Evolutionary conservation across 768 basidiomycete species (phyloP), one percentile per base, ranked within the genome.

Genomic region (Antrodiella citrinella): DNA sequence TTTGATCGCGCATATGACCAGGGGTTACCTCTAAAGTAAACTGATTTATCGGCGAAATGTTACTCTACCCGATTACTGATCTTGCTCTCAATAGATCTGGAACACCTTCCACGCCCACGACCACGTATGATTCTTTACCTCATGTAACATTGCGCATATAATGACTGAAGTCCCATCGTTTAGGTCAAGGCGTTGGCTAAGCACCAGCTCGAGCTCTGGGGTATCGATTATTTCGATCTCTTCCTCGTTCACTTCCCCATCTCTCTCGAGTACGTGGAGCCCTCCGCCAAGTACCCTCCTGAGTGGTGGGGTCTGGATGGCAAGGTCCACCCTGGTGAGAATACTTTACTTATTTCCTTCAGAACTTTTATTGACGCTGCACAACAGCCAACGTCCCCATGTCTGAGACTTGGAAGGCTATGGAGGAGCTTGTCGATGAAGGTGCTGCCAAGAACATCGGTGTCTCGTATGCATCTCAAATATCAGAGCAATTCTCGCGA

Each of bases 241-340:
- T 89, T 79, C 74, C 69, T 87, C 39, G 71, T 93, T 46, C 92
- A 94, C 66, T 93, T 93, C 76, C 91, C 91, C 19, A 73, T 93
- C 55, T 69, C 91, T 23, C 72, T 95, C 55, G 62, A 81, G 65
- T 91, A 91, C 58, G 86, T 93, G 47, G 85, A 90, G 62, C 85
- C 86, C 41, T 61, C 63, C 19, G 78, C 81, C 59, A 77, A 80
- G 54, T 92, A 88, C 66, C 90, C 91, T 40, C 82, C 89, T 7
- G 88, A 84, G 61, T 93, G 91, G 91, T 79, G 66, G 47, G 83
- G 77, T 25, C 82, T 86, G 47, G 81, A 89, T 60, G 77, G 77
- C 52, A 81, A 79, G 58, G 80, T 89, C 25, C 67, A 80, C 56
- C 73, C 82, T 35, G 75, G 82, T 82, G 65, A 65, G 72, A 65